These are phyloP conservation scores for Poa annua DNA, from an alignment of 176 grass and related monocot genomes.

Conservation along the genomic window DNA sequence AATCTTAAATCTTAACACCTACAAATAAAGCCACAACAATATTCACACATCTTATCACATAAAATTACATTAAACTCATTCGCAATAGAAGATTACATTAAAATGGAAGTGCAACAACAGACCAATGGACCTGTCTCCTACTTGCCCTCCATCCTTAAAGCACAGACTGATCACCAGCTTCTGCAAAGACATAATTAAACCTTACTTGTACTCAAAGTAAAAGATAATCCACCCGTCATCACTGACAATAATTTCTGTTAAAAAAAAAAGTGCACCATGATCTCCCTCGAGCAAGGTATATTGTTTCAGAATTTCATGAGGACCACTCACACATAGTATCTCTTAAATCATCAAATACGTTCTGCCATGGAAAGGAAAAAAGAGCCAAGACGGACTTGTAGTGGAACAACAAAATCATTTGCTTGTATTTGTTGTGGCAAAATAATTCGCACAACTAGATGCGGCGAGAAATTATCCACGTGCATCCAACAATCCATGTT, in stretches of 20 bases:
- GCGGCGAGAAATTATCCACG: constrained; percentile 12
- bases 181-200: constrained; percentile 56
- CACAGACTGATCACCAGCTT: constrained; percentile 83
- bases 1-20: background rate
- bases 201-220: constrained; percentile 49
- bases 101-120: constrained; percentile 21
- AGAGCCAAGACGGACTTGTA: background rate
- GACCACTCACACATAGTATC: background rate
- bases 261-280: constrained; percentile 13
- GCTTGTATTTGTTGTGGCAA: background rate
- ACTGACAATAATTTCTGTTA: background rate
- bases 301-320: constrained; percentile 18
- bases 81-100: background rate
- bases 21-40: constrained; percentile 36
- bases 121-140: constrained; percentile 12
- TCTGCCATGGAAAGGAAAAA: background rate
- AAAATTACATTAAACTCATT: constrained; percentile 25
- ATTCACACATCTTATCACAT: constrained; percentile 11
- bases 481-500: constrained; percentile 17
- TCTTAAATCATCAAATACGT: background rate
- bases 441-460: background rate
- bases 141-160: constrained; percentile 43
- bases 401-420: constrained; percentile 14
- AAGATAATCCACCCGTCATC: constrained; percentile 19
- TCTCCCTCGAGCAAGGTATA: constrained; percentile 15